Conservation (phyloP, 352 stramenopile genomes). For the Globisporangium canariense region DNA sequence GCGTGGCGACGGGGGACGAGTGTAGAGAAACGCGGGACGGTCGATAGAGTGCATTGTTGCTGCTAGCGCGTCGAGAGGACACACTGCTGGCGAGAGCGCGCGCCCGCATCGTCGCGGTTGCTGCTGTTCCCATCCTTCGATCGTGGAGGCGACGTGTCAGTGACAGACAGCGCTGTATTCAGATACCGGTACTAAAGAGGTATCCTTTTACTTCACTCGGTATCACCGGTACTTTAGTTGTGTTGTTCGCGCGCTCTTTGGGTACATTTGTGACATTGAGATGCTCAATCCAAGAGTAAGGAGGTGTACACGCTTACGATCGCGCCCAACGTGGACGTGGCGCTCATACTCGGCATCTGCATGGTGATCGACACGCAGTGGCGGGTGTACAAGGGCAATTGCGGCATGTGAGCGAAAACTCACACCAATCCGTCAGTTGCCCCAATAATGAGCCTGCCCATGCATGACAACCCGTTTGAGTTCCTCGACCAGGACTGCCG, state of each 20-base stretch:
- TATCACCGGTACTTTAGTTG: no score
- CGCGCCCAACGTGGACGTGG: not conserved
- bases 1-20: not conserved
- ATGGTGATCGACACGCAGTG: not conserved
- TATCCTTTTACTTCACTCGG: no score
- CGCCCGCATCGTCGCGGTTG: not conserved
- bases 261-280: no score
- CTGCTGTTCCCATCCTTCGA: not conserved
- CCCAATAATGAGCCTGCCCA: no score
- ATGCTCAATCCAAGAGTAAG: not conserved
- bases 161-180: not conserved
- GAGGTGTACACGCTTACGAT: not conserved
- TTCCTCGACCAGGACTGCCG: no score
- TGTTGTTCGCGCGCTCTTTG: no score
- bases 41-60: not conserved
- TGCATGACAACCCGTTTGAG: no score
- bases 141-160: constrained; percentile 3
- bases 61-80: not conserved
- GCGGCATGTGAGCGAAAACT: no score
- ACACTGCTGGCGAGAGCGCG: not conserved
- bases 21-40: not conserved
- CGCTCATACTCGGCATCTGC: not conserved
- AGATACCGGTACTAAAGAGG: no score
- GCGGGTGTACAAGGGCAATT: not conserved
- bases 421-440: no score